Evolutionary conservation across 345 rosid genomes (phyloP).

Genomic region (Acer negundo): DNA sequence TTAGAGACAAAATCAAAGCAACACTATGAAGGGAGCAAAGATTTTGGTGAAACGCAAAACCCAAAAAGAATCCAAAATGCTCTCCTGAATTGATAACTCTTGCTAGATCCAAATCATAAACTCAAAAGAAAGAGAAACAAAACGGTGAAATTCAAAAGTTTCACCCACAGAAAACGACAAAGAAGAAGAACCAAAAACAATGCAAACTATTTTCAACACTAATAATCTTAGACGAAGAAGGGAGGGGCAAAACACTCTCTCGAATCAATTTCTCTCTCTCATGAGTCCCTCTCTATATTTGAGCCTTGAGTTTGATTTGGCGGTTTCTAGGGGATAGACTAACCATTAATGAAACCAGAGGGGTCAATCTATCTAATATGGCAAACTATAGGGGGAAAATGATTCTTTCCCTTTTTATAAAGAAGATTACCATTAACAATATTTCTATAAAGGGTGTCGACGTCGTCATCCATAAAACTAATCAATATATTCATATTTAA

Average conservation of each 20-base stretch:
- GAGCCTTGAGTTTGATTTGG: too few species aligned
- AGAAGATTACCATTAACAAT: too few species aligned
- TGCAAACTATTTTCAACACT: conserved; percentile 13
- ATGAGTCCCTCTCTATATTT: too few species aligned
- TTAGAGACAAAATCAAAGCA: not conserved
- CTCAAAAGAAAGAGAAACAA: not conserved
- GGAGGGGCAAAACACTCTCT: conserved; percentile 21
- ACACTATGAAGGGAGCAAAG: conserved; percentile 33
- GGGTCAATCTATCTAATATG: too few species aligned
- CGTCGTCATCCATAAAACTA: too few species aligned
- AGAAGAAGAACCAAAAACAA: conserved; percentile 18
- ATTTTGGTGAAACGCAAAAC: conserved; percentile 22
- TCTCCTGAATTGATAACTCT: conserved; percentile 19
- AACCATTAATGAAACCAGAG: too few species aligned
- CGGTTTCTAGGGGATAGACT: too few species aligned
- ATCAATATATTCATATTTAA: too few species aligned
- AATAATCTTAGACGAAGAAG: not conserved
- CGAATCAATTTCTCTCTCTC: too few species aligned
- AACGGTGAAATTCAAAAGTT: conserved; percentile 24
- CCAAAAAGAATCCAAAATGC: conserved; percentile 26
- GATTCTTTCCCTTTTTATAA: too few species aligned
- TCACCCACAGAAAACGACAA: conserved; percentile 29
- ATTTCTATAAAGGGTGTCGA: too few species aligned
- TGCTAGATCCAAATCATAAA: conserved; percentile 45
- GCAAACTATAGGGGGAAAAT: too few species aligned